Evolutionary conservation across 495 filamentous ascomycete species (phyloP).

Genomic region (Aspergillus indologenus): DNA sequence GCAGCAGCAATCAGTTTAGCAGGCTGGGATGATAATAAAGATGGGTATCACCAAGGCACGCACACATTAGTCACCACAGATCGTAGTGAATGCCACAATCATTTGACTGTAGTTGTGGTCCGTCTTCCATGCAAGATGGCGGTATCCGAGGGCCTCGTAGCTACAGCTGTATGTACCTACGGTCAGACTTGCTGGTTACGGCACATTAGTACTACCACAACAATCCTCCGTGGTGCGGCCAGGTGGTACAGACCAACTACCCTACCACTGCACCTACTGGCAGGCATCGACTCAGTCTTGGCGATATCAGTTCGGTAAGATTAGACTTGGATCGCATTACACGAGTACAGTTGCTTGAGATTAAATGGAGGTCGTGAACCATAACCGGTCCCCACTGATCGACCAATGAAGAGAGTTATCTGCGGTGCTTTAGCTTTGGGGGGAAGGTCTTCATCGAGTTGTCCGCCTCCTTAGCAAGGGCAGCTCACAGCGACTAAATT

Average conservation of each 20-base stretch:
- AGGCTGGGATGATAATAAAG: not conserved
- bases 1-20: not conserved
- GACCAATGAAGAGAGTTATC: not conserved
- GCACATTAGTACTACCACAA: not conserved
- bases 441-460: not conserved
- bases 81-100: not conserved
- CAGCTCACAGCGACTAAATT: too few relatives aligned
- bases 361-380: not conserved
- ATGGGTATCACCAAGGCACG: not conserved
- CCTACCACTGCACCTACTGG: not conserved
- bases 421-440: too few relatives aligned
- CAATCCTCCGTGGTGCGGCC: not conserved
- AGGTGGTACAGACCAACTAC: not conserved
- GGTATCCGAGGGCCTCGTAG: not conserved
- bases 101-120: not conserved
- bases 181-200: not conserved
- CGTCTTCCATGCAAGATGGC: not conserved
- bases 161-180: not conserved
- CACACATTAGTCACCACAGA: not conserved
- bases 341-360: not conserved
- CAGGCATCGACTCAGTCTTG: not conserved
- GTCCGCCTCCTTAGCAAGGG: not conserved
- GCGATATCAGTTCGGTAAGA: not conserved
- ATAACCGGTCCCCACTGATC: not conserved
- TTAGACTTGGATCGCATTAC: not conserved